A percentile compares a stretch with the other conserved stretches of the same genome.
These are phyloP conservation scores for Penicillium atrosanguineum DNA, from an alignment of 495 filamentous ascomycete species.

Conservation along the genomic window DNA sequence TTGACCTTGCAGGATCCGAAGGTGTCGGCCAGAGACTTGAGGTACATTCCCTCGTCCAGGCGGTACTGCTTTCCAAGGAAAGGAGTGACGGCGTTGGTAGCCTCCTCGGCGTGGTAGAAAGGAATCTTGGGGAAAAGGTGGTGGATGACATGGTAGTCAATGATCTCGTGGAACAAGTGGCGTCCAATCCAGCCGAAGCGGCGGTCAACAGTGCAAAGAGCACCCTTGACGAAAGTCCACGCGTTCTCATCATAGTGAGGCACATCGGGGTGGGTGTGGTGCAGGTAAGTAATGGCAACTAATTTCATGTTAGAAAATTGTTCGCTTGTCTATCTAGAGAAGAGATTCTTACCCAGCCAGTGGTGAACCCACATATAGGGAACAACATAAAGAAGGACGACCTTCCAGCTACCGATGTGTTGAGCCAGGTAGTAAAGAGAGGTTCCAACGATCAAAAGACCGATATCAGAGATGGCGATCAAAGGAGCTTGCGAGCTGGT, in stretches of 20 bases:
- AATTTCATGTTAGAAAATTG: neutral
- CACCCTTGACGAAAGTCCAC: slow-evolving; percentile 85
- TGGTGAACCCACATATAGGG: slow-evolving; percentile 63
- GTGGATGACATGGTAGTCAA: slow-evolving; percentile 90
- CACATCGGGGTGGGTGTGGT: slow-evolving; percentile 83
- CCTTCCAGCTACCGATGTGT: slow-evolving; percentile 49
- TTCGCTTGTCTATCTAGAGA: neutral
- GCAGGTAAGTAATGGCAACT: slow-evolving; percentile 86
- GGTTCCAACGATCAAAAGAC: slow-evolving; percentile 45
- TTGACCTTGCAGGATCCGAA: slow-evolving; percentile 21
- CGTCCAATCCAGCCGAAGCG: slow-evolving; percentile 88
- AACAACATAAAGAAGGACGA: slow-evolving; percentile 50
- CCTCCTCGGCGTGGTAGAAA: slow-evolving; percentile 90
- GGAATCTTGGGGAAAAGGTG: slow-evolving; percentile 84
- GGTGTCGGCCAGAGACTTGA: slow-evolving; percentile 19
- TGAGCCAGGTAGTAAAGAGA: slow-evolving; percentile 42
- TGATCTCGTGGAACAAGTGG: slow-evolving; percentile 83
- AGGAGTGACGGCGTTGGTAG: slow-evolving; percentile 76
- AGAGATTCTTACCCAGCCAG: slow-evolving; percentile 48
- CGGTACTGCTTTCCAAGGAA: slow-evolving; percentile 81
- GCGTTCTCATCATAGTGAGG: slow-evolving; percentile 75
- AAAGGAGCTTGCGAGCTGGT: slow-evolving; percentile 53
- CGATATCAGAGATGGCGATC: slow-evolving; percentile 60
- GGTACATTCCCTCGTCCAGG: slow-evolving; percentile 18
- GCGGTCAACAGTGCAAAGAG: slow-evolving; percentile 83